Evolutionary conservation across 225 moss, liverwort and hornwort genomes (phyloP).

Genomic region (Sphagnum tenellum): DNA sequence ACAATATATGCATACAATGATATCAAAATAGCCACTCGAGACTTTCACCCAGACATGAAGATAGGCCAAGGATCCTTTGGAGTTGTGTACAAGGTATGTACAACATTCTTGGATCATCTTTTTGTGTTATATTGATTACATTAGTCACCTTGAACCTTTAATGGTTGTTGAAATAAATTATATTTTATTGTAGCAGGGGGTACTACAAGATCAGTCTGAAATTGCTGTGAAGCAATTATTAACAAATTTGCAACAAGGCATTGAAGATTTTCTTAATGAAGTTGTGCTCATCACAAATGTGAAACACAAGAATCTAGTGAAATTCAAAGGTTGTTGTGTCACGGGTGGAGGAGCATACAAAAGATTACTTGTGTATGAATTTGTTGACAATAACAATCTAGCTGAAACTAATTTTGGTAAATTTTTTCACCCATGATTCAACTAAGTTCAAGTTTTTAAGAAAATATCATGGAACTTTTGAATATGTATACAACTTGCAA

Average conservation of each 20-base stretch:
- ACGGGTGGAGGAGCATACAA: conserved; percentile 16
- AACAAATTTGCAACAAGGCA: conserved; percentile 21
- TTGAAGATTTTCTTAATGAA: conserved; percentile 43
- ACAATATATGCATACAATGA: conserved; percentile 25
- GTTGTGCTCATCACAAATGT: conserved; percentile 55
- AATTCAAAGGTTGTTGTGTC: conserved; percentile 58
- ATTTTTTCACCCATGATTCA: too few relatives aligned
- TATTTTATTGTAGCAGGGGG: conserved; percentile 12
- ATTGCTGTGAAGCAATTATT: conserved; percentile 39
- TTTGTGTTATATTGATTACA: not conserved
- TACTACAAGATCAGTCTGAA: conserved; percentile 17
- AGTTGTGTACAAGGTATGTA: conserved; percentile 31
- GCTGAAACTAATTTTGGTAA: conserved; percentile 28
- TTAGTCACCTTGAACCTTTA: not conserved
- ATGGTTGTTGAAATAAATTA: not conserved
- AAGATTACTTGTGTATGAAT: conserved; percentile 55
- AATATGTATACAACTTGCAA: too few relatives aligned
- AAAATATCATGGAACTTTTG: not conserved
- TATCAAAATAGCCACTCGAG: conserved; percentile 19
- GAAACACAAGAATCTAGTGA: conserved; percentile 46
- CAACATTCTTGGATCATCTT: not conserved
- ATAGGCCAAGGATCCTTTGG: conserved; percentile 39
- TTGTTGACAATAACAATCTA: conserved; percentile 47
- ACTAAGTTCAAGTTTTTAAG: not conserved
- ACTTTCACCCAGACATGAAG: conserved; percentile 35